Evolutionary conservation across 345 rosid species (phyloP), one percentile per base, ranked within the genome.

Genomic region (Linum tenue): DNA sequence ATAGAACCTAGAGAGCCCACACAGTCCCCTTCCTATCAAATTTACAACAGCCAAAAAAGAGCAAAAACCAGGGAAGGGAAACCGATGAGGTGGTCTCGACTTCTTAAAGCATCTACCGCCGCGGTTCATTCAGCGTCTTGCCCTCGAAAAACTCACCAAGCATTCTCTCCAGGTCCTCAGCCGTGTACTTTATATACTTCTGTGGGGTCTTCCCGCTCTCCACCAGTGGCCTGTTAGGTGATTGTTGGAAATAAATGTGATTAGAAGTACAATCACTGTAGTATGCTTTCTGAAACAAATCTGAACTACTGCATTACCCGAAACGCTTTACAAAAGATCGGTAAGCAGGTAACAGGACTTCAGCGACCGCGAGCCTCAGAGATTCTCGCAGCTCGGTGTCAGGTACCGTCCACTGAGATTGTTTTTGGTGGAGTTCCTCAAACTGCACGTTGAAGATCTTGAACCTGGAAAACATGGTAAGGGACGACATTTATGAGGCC

Each of bases 401-500:
- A 2, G 97, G 96, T 65, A 94, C 96, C 41, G 97, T 85, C 97
- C 97, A 91, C 63, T 90, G 97, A 58, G 99, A 86, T 73, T 90
- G 99, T 61, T 85, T 94, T 65, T 91, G 91, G 78, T 94, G 99
- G 69, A 94, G 92, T 79, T 94, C 99, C 80, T 94, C 99, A 69
- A 94, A 94, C 65, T 90, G 97, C 70, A 76, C 44, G 73, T 91
- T 91, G 76, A 94, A 94, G 61, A 70, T 82, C 87, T 87, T 94
- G 74, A 87, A 87, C 86, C 97, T 94, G 89, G 37, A 57, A 17
- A 9, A 15, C 5, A 12, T 17, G 7, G 36, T n/a, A 57, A n/a
- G 11, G 8, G 22, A 15, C 59, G 5, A 56, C 7, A 57, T 6
- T 31, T 22, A 22, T 57, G 36, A 22, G 60, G 37, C 7, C 7